phyloP scores from a whole-genome alignment of 805 yeast species.

The Zygoascus ofunaensis region DNA sequence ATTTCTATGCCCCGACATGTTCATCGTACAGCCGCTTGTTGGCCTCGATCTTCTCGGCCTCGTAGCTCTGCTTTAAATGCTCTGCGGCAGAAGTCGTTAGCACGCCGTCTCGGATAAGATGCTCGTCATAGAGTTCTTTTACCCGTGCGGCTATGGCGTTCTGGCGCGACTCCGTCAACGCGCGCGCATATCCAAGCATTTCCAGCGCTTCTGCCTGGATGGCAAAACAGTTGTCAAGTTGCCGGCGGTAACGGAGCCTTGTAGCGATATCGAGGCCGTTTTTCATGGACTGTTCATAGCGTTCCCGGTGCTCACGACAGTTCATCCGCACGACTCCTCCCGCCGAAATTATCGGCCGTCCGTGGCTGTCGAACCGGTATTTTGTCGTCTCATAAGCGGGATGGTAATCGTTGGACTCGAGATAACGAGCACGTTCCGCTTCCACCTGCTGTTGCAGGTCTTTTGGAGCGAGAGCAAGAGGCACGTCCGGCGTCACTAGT shows the following conservation, averaged over 20 bases:
- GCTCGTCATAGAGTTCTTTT: constrained; percentile 23
- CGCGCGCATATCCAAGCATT: constrained; percentile 20
- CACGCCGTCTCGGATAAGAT: constrained; percentile 17
- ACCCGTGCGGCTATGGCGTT: constrained; percentile 19
- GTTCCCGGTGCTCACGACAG: constrained; percentile 2
- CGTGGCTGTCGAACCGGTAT: neutral
- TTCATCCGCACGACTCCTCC: constrained; percentile 2
- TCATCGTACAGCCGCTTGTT: neutral
- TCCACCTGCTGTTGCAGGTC: constrained; percentile 5
- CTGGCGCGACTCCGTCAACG: constrained; percentile 12
- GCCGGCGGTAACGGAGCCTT: neutral
- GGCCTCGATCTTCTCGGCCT: constrained; percentile 6
- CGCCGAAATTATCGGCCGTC: neutral
- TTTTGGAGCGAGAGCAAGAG: constrained; percentile 13
- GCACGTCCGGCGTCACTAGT: constrained; percentile 14
- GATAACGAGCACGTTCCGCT: neutral
- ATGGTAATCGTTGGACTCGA: neutral
- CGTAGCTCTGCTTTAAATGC: constrained; percentile 14
- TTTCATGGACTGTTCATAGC: constrained; percentile 3
- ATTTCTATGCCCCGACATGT: too few species aligned
- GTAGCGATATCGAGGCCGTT: neutral
- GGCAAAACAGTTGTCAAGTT: constrained; percentile 17
- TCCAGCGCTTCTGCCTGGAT: constrained; percentile 23
- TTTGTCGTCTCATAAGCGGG: constrained; percentile 1
- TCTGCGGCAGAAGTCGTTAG: constrained; percentile 13